Conservation (phyloP, 2,329 filamentous ascomycete species). For the Fusarium zealandicum region DNA sequence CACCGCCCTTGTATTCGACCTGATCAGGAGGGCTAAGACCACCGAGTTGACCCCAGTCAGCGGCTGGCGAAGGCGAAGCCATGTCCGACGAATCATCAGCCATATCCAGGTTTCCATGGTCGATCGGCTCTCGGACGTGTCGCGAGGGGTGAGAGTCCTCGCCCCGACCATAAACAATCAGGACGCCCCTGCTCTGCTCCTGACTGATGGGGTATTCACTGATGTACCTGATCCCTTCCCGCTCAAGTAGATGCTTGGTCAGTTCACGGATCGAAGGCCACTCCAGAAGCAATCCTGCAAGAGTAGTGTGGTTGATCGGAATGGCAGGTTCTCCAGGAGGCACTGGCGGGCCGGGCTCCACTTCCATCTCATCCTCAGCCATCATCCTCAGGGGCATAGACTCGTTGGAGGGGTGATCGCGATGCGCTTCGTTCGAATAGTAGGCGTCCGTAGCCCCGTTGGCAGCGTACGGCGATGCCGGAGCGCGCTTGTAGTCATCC, state of each 20-base stretch:
- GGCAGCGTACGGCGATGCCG: constrained; percentile 31
- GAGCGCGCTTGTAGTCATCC: constrained; percentile 41
- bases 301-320: constrained; percentile 85
- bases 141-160: constrained; percentile 72
- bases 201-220: constrained; percentile 78
- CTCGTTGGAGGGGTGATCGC: constrained; percentile 41
- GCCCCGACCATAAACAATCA: constrained; percentile 80
- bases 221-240: constrained; percentile 61
- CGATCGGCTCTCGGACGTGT: constrained; percentile 51
- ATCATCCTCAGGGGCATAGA: constrained; percentile 41
- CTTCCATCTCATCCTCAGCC: constrained; percentile 58
- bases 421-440: constrained; percentile 32
- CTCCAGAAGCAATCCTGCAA: constrained; percentile 81
- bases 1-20: constrained; percentile 49
- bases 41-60: constrained; percentile 67
- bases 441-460: constrained; percentile 37
- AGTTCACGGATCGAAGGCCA: constrained; percentile 74
- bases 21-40: constrained; percentile 55
- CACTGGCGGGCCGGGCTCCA: constrained; percentile 59
- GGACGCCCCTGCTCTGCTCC: constrained; percentile 75
- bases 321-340: constrained; percentile 72
- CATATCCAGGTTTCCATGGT: constrained; percentile 51
- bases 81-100: constrained; percentile 60
- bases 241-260: constrained; percentile 59
- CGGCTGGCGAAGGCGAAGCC: constrained; percentile 61